These are phyloP conservation scores for Rhododendron simsii DNA, from an alignment of 148 eudicot species.

Conservation along the genomic window DNA sequence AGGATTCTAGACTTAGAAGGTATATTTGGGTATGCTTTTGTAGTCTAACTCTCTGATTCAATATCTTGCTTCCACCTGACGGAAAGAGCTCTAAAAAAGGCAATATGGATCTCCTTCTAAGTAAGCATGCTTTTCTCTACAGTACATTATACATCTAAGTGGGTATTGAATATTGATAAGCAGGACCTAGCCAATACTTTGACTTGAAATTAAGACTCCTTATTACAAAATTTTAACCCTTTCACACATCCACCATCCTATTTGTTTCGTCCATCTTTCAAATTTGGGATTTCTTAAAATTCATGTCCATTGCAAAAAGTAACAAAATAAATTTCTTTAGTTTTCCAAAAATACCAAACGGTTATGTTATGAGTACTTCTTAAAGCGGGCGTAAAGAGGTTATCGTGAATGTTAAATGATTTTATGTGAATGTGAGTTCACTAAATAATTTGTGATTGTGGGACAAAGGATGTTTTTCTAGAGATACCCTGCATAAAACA, in stretches of 20 bases:
- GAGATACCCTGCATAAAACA: not conserved
- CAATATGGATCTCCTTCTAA: not conserved
- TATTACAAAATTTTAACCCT: not conserved
- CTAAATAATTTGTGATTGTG: not conserved
- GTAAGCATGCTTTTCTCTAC: not conserved
- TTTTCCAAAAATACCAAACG: not conserved
- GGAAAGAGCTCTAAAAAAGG: not conserved
- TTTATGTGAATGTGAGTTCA: not conserved
- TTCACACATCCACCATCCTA: not conserved
- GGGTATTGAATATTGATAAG: not conserved
- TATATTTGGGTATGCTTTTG: slow-evolving; percentile 20
- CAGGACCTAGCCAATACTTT: not conserved
- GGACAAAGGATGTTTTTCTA: not conserved
- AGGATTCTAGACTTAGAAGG: slow-evolving; percentile 70
- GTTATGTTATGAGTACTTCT: not conserved
- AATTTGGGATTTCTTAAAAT: not conserved
- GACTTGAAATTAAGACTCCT: not conserved
- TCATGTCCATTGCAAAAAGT: not conserved
- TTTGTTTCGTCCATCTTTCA: not conserved
- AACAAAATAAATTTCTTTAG: not conserved
- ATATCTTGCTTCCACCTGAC: not conserved
- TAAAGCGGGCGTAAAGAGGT: not conserved
- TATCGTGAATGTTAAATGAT: not conserved
- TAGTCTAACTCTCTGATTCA: not conserved
- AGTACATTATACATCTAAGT: not conserved